A percentile compares a stretch with the other conserved stretches of the same genome.
These are phyloP conservation scores for Debaryomyces psychrophilus DNA, from an alignment of 1,139 yeast species.

Conservation along the genomic window DNA sequence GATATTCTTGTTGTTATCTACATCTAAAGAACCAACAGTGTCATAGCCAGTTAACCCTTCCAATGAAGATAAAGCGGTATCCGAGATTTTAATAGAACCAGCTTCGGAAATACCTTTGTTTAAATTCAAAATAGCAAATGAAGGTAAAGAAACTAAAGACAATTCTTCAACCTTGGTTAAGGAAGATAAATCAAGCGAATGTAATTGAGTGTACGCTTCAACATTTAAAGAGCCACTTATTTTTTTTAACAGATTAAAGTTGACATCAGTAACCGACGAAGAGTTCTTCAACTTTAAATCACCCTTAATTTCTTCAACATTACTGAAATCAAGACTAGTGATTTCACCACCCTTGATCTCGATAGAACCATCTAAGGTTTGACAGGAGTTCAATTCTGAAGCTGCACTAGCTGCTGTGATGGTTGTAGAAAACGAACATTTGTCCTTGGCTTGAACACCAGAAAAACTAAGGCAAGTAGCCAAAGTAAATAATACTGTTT, in stretches of 20 bases:
- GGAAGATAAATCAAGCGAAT: constrained; percentile 39
- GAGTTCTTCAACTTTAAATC: constrained; percentile 43
- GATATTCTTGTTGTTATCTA: constrained; percentile 52
- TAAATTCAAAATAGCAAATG: constrained; percentile 42
- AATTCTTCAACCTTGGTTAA: constrained; percentile 37
- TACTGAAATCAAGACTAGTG: constrained; percentile 37
- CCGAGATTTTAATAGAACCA: constrained; percentile 39
- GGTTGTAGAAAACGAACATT: constrained; percentile 46
- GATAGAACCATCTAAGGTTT: constrained; percentile 46
- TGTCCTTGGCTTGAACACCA: constrained; percentile 20
- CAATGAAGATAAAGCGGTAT: constrained; percentile 47
- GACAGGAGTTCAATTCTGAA: constrained; percentile 40
- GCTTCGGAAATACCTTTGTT: constrained; percentile 42
- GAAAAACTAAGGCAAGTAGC: constrained; percentile 21
- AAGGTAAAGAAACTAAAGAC: constrained; percentile 47
- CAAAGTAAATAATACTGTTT: constrained; percentile 17
- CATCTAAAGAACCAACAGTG: constrained; percentile 39
- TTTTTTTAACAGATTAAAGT: constrained; percentile 32
- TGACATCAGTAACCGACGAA: constrained; percentile 41
- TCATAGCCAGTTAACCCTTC: constrained; percentile 39
- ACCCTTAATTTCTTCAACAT: constrained; percentile 39
- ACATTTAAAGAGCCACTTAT: constrained; percentile 43
- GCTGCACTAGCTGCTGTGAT: constrained; percentile 44
- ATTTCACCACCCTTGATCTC: constrained; percentile 43
- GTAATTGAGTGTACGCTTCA: constrained; percentile 46